Conservation (phyloP, 2,329 filamentous ascomycete genomes). For the Chaetomium strumarium region DNA sequence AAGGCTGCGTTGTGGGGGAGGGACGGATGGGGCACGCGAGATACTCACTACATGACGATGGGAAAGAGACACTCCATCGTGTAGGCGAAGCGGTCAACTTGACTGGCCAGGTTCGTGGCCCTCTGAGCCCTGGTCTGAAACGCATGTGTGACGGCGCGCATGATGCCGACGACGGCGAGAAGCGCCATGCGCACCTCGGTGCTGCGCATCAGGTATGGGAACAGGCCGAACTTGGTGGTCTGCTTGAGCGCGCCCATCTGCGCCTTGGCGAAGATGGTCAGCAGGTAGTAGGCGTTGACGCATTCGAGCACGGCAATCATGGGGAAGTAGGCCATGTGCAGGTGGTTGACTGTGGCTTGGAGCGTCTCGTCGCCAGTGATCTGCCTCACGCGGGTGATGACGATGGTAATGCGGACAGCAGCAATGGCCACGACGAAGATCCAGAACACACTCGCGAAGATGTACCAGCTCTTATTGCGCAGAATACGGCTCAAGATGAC, state of each 20-base stretch:
- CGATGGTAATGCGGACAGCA: conserved; percentile 40
- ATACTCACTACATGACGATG: conserved; percentile 35
- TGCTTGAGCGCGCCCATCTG: conserved; percentile 29
- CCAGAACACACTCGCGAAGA: conserved; percentile 51
- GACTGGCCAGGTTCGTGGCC: conserved; percentile 33
- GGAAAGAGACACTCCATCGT: conserved; percentile 39
- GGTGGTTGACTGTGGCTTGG: conserved; percentile 31
- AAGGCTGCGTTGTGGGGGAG: too few species aligned
- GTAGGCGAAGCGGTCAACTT: conserved; percentile 38
- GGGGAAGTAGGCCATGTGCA: conserved; percentile 39
- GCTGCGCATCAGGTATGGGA: conserved; percentile 36
- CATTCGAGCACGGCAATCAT: conserved; percentile 37
- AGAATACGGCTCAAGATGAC: conserved; percentile 48
- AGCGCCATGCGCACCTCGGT: conserved; percentile 37
- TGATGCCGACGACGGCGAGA: conserved; percentile 34
- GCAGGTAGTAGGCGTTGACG: conserved; percentile 35
- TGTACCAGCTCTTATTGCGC: conserved; percentile 34
- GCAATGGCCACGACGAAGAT: conserved; percentile 48
- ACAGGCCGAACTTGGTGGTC: conserved; percentile 29
- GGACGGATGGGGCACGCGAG: background rate
- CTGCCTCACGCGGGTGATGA: conserved; percentile 26
- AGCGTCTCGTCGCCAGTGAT: conserved; percentile 24
- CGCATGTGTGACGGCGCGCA: conserved; percentile 37
- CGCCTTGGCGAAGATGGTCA: conserved; percentile 33
- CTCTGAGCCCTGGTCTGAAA: conserved; percentile 34